Evolutionary conservation across 2,329 filamentous ascomycete genomes (phyloP).

Genomic region (Cryphonectria nitschkei): DNA sequence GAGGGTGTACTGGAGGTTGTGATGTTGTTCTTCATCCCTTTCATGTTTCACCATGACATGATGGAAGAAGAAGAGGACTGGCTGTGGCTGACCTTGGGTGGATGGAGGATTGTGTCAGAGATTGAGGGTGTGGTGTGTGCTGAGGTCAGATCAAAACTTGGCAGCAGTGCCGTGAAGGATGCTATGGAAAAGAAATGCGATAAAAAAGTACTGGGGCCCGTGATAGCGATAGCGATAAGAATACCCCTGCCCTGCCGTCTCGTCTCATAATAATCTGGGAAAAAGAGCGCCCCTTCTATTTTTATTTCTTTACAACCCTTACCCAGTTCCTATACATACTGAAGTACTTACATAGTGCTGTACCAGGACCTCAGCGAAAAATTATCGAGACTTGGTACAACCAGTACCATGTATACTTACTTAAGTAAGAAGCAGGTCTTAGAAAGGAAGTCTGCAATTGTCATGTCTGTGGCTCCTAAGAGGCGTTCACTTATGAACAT

Average conservation of each 20-base stretch:
- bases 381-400: neutral
- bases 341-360: neutral
- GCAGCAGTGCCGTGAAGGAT: neutral
- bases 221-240: slow-evolving; percentile 1
- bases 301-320: neutral
- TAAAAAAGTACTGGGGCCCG: neutral
- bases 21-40: slow-evolving; percentile 22
- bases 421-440: neutral
- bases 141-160: slow-evolving; percentile 11
- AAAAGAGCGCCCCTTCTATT: neutral
- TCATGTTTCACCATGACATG: slow-evolving; percentile 9
- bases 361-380: neutral
- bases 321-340: neutral
- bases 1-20: neutral
- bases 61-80: neutral
- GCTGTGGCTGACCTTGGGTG: neutral
- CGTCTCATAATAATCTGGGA: neutral
- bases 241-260: neutral
- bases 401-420: neutral
- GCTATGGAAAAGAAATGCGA: neutral
- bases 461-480: neutral
- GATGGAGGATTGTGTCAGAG: neutral
- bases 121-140: neutral
- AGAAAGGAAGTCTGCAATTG: neutral
- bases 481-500: neutral